phyloP scores from a whole-genome alignment of 2,329 filamentous ascomycete genomes.

The Rasamsonia emersonii region DNA sequence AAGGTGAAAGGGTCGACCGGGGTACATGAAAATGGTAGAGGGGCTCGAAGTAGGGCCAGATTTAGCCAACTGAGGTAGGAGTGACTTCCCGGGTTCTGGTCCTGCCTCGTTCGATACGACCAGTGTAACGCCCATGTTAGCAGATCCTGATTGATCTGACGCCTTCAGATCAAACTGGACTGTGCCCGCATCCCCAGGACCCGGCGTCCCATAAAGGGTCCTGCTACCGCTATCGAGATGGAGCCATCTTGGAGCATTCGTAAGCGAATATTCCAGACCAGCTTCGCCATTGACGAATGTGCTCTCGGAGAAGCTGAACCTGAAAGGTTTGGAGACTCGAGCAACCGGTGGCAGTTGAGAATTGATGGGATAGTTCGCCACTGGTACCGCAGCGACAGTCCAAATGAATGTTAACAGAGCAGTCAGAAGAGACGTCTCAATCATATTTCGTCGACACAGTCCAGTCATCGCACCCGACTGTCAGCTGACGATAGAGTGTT shows the following conservation, averaged over 20 bases:
- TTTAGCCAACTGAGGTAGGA: slow-evolving; percentile 28
- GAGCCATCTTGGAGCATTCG: slow-evolving; percentile 63
- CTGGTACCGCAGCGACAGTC: slow-evolving; percentile 27
- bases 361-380: slow-evolving; percentile 64
- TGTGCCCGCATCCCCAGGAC: slow-evolving; percentile 47
- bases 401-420: slow-evolving; percentile 18
- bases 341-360: slow-evolving; percentile 76
- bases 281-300: slow-evolving; percentile 59
- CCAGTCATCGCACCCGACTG: slow-evolving; percentile 5
- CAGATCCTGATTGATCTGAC: slow-evolving; percentile 55
- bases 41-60: slow-evolving; percentile 31
- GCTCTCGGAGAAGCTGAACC: slow-evolving; percentile 38
- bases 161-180: slow-evolving; percentile 60
- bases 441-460: slow-evolving; percentile 9
- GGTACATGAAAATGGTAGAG: slow-evolving; percentile 29
- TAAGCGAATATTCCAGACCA: slow-evolving; percentile 58
- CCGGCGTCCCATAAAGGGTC: slow-evolving; percentile 63
- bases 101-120: slow-evolving; percentile 52
- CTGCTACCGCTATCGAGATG: slow-evolving; percentile 57
- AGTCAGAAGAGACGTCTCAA: slow-evolving; percentile 20
- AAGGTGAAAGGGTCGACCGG: slow-evolving; percentile 52
- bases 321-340: slow-evolving; percentile 49
- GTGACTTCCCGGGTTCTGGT: slow-evolving; percentile 24
- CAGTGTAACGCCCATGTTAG: slow-evolving; percentile 58
- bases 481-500: slow-evolving; percentile 1